Conservation (phyloP, 257 asterid species). For the Salvia splendens region DNA sequence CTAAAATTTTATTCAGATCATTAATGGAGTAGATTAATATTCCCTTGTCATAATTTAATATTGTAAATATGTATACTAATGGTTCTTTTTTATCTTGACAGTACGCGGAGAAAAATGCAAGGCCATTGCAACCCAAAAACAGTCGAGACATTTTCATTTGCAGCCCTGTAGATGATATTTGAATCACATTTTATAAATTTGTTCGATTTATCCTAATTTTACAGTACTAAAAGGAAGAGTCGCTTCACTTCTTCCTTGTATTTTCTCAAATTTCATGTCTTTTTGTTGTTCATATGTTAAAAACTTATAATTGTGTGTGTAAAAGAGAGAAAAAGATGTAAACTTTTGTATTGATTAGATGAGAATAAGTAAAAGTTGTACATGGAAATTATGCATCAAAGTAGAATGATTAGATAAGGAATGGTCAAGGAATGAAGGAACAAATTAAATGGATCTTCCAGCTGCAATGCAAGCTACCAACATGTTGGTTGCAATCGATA, state of each 20-base stretch:
- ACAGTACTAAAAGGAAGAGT: too few relatives aligned
- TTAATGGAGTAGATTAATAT: neutral
- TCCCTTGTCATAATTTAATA: neutral
- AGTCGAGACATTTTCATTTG: neutral
- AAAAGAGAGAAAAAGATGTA: neutral
- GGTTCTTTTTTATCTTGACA: slow-evolving; percentile 27
- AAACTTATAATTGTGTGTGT: too few relatives aligned
- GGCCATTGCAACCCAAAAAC: slow-evolving; percentile 52
- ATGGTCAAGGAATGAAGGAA: slow-evolving; percentile 4
- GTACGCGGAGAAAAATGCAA: slow-evolving; percentile 61
- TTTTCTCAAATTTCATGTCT: too few relatives aligned
- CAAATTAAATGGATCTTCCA: neutral
- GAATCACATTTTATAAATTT: too few relatives aligned
- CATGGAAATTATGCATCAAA: neutral
- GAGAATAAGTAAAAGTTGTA: neutral
- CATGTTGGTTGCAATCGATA: neutral
- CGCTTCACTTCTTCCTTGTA: too few relatives aligned
- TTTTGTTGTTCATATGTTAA: too few relatives aligned
- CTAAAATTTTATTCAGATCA: too few relatives aligned
- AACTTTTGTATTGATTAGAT: neutral
- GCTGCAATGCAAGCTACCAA: neutral
- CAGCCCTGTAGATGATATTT: neutral
- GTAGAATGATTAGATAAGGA: neutral
- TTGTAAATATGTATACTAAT: neutral
- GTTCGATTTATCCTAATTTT: too few relatives aligned